Conservation (phyloP, 78 protist species). For the Dictyostelium firmibasis region DNA sequence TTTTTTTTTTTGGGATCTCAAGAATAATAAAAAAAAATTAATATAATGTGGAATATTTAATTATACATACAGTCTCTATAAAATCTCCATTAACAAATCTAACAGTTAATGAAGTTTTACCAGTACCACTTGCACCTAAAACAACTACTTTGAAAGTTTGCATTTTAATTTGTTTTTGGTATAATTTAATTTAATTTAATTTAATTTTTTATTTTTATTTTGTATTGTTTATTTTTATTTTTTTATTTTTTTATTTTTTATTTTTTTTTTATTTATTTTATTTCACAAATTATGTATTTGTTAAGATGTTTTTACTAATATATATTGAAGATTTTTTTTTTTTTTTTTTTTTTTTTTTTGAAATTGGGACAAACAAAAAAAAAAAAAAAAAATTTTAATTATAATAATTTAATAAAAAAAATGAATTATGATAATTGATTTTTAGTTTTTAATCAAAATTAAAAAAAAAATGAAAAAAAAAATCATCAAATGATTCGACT, state of each 20-base stretch:
- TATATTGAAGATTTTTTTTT: neutral
- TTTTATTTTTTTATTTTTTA: neutral
- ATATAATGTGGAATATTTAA: neutral
- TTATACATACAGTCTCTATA: constrained; percentile 28
- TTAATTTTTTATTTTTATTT: neutral
- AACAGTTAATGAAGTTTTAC: constrained; percentile 33
- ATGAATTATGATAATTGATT: neutral
- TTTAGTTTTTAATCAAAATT: neutral
- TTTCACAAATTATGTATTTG: neutral
- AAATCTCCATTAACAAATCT: constrained; percentile 37
- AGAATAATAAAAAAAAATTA: neutral
- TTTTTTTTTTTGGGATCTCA: neutral
- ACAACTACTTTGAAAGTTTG: constrained; percentile 23
- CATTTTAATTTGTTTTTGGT: neutral
- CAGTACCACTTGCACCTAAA: constrained; percentile 27
- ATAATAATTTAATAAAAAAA: neutral
- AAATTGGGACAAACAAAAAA: neutral
- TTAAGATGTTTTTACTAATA: neutral
- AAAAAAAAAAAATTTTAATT: neutral
- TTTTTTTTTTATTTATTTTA: neutral
- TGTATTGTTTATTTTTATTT: neutral
- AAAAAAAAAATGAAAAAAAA: too few relatives aligned
- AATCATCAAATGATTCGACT: neutral
- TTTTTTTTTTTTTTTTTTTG: neutral
- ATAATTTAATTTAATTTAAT: too few relatives aligned